Base-by-base conservation (phyloP, 352 stramenopile species). In the Phytophthora tubulina region DNA sequence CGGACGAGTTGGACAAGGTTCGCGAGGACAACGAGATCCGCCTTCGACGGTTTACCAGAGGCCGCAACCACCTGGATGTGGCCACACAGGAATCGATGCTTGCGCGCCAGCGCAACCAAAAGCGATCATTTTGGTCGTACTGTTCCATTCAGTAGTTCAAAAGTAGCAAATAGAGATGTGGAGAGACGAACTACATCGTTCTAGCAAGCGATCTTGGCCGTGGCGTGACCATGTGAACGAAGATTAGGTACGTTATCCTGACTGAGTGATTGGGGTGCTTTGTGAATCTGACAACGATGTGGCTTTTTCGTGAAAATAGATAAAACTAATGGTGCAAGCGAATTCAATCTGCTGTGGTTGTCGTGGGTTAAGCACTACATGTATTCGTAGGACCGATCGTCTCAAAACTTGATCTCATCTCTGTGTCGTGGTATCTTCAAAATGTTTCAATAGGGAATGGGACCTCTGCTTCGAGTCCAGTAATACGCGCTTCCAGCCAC, bases 21-120 rank as follows among this genome's bases (percentile, higher is more conserved):
- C 89, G 81, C 52, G 87, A 94, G 45, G 82, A 94, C 21, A 94
- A 89, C 54, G 87, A 94, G 73, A 89, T 94, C 62, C 85, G 87
- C 1, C 67, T 96, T 63, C 86, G 87, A 46, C 84, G 86, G 50
- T 96, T 96, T 67, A 84, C 85, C 49, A 89, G 89, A 70, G 89
- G 89, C 10, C 77, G 85, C 42, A 80, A 93, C 63, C 89, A 96
- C 65, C 66, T 96, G 67, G 86, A 93, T 63, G 82, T 90, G 15
- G 76, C 83, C 35, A 81, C 80, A 39, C 70, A 80, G 31, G 84
- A 91, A 36, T 80, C 83, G 36, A 76, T 81, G 57, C 59, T 79
- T 36, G 53, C 63, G 27, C 75, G 71, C 15, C 67, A 79, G 27
- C 71, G 67, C 57, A 79, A 78, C 6, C 66, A 73, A 35, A 71